phyloP scores from a whole-genome alignment of 805 yeast species.

The Clavispora carvajalis region DNA sequence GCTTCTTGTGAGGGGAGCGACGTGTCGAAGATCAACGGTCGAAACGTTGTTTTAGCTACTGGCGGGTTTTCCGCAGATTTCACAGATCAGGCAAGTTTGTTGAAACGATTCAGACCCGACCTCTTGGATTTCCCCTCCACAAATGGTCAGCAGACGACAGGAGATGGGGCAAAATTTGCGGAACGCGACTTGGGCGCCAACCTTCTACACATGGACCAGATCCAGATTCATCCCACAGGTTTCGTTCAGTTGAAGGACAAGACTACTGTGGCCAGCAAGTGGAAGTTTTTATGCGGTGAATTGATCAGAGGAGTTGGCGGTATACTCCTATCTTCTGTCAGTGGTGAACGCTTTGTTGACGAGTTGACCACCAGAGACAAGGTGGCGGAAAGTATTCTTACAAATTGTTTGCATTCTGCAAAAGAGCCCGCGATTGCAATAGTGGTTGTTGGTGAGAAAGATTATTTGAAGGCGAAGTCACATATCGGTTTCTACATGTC shows the following conservation, averaged over 20 bases:
- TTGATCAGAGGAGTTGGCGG: constrained; percentile 59
- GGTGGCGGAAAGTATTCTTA: constrained; percentile 41
- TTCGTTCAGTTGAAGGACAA: constrained; percentile 38
- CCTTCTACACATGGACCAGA: constrained; percentile 51
- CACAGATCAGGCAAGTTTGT: constrained; percentile 25
- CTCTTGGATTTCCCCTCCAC: constrained; percentile 46
- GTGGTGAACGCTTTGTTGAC: constrained; percentile 48
- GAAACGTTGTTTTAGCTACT: constrained; percentile 46
- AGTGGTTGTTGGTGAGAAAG: constrained; percentile 36
- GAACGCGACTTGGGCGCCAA: constrained; percentile 40
- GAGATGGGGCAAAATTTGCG: constrained; percentile 55
- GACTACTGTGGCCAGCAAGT: constrained; percentile 31
- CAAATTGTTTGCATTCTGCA: constrained; percentile 18
- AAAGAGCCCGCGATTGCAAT: constrained; percentile 13
- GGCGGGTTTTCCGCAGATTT: constrained; percentile 52
- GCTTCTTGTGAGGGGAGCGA: background rate
- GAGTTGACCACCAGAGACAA: constrained; percentile 51
- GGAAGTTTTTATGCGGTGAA: constrained; percentile 59
- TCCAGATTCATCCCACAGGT: constrained; percentile 63
- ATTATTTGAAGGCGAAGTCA: constrained; percentile 39
- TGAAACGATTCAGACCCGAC: constrained; percentile 44
- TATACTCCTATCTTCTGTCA: constrained; percentile 38
- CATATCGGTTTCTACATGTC: constrained; percentile 48
- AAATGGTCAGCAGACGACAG: constrained; percentile 51
- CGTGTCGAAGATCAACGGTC: constrained; percentile 14